A percentile compares a stretch with the other conserved stretches of the same genome.
phyloP scores from a whole-genome alignment of 371 early-diverging fungal genomes.

The Sporodiniella umbellata region DNA sequence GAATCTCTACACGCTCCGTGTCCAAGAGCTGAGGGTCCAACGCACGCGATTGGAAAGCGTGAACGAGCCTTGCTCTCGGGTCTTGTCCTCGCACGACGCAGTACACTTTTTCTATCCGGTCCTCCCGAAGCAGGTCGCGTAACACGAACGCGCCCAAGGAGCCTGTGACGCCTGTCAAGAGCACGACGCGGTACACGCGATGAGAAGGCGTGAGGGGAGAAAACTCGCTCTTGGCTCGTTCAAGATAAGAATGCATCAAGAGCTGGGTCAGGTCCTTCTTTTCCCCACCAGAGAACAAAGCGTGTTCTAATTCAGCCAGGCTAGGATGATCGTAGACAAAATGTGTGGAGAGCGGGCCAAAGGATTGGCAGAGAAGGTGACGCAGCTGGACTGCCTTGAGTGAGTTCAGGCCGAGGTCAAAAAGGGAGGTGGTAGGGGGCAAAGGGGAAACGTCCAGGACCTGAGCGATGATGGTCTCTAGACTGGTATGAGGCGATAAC shows the following conservation, averaged over 20 bases:
- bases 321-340: slow-evolving; percentile 30
- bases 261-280: neutral
- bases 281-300: too few species aligned
- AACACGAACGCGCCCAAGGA: slow-evolving; percentile 34
- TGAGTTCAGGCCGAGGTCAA: slow-evolving; percentile 29
- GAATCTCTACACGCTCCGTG: slow-evolving; percentile 3
- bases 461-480: too few species aligned
- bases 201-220: neutral
- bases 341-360: slow-evolving; percentile 28
- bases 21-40: slow-evolving; percentile 6
- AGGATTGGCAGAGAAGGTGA: slow-evolving; percentile 15
- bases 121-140: slow-evolving; percentile 16
- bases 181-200: slow-evolving; percentile 21
- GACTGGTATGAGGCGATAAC: too few species aligned
- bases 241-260: slow-evolving; percentile 15
- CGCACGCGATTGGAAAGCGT: slow-evolving; percentile 23
- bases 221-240: slow-evolving; percentile 22
- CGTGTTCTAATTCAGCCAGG: neutral
- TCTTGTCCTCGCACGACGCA: slow-evolving; percentile 22
- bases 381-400: slow-evolving; percentile 21
- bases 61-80: slow-evolving; percentile 12
- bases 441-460: too few species aligned
- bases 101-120: slow-evolving; percentile 25
- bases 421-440: too few species aligned
- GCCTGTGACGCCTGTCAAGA: slow-evolving; percentile 44